These are phyloP conservation scores for Hagleromyces aurorensis DNA, from an alignment of 805 yeast genomes.

Conservation along the genomic window DNA sequence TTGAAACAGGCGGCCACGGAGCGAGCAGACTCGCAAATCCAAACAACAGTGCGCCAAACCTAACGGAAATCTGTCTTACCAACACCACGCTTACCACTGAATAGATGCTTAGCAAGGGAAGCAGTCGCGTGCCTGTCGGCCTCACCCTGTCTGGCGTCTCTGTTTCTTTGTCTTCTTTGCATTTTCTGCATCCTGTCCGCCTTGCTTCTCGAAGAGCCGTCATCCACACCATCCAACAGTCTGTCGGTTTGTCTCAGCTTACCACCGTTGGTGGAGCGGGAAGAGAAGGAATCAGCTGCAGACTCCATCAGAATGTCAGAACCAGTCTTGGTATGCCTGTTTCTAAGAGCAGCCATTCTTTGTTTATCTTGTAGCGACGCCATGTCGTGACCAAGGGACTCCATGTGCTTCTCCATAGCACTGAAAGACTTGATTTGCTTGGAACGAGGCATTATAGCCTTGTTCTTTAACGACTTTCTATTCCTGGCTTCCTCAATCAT, in stretches of 20 bases:
- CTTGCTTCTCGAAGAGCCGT: conserved; percentile 70
- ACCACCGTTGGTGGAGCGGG: conserved; percentile 32
- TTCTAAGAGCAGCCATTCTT: conserved; percentile 31
- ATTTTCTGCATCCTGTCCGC: conserved; percentile 82
- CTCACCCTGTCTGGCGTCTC: conserved; percentile 90
- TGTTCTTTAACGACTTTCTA: conserved; percentile 80
- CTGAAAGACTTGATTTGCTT: conserved; percentile 65
- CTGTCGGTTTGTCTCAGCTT: conserved; percentile 61
- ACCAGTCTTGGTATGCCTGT: conserved; percentile 48
- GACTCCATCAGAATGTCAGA: conserved; percentile 66
- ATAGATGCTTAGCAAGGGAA: conserved; percentile 86
- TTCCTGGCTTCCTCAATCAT: conserved; percentile 85
- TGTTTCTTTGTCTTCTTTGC: conserved; percentile 90
- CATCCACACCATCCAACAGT: conserved; percentile 77
- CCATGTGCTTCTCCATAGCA: conserved; percentile 86
- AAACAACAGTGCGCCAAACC: conserved; percentile 4
- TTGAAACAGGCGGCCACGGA: no score
- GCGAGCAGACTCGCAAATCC: no score
- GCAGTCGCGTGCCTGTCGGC: conserved; percentile 87
- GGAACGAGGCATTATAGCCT: conserved; percentile 85
- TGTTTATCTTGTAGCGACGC: conserved; percentile 50
- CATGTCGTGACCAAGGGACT: conserved; percentile 83
- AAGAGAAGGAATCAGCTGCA: conserved; percentile 29
- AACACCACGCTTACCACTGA: conserved; percentile 93
- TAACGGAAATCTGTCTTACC: conserved; percentile 90